These are phyloP conservation scores for Sclerotinia nivalis DNA, from an alignment of 2,329 filamentous ascomycete species.

Conservation along the genomic window DNA sequence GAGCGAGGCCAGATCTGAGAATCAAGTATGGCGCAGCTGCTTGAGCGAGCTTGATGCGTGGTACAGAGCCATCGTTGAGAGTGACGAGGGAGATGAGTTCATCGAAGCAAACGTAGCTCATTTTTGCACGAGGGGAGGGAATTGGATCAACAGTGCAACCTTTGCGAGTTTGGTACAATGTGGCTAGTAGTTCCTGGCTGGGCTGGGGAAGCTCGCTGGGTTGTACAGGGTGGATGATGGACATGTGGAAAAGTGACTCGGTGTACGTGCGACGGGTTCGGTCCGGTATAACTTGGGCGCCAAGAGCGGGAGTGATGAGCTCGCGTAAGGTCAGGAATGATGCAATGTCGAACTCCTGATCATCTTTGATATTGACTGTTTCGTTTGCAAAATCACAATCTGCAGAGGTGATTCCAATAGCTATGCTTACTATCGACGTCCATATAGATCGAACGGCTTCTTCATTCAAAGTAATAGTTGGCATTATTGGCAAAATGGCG, in stretches of 20 bases:
- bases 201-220: constrained; percentile 57
- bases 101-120: constrained; percentile 79
- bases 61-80: constrained; percentile 46
- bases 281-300: constrained; percentile 65
- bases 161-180: constrained; percentile 63
- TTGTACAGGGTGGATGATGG: constrained; percentile 72
- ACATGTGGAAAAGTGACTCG: constrained; percentile 75
- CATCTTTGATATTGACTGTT: constrained; percentile 54
- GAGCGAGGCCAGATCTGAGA: constrained; percentile 73
- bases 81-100: constrained; percentile 73
- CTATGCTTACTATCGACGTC: constrained; percentile 64
- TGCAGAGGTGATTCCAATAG: constrained; percentile 68
- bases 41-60: constrained; percentile 58
- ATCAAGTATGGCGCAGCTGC: constrained; percentile 80
- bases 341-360: constrained; percentile 79
- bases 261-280: constrained; percentile 68
- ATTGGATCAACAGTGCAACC: constrained; percentile 71
- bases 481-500: constrained; percentile 62
- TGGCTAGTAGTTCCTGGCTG: constrained; percentile 55
- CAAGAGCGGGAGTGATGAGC: constrained; percentile 73
- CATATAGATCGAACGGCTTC: constrained; percentile 62
- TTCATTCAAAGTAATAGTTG: constrained; percentile 49
- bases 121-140: constrained; percentile 65
- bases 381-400: constrained; percentile 53
- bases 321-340: constrained; percentile 69